Evolutionary conservation across 2,329 filamentous ascomycete species (phyloP), one percentile per base, ranked within the genome.

Genomic region (Sporothrix euskadiensis): DNA sequence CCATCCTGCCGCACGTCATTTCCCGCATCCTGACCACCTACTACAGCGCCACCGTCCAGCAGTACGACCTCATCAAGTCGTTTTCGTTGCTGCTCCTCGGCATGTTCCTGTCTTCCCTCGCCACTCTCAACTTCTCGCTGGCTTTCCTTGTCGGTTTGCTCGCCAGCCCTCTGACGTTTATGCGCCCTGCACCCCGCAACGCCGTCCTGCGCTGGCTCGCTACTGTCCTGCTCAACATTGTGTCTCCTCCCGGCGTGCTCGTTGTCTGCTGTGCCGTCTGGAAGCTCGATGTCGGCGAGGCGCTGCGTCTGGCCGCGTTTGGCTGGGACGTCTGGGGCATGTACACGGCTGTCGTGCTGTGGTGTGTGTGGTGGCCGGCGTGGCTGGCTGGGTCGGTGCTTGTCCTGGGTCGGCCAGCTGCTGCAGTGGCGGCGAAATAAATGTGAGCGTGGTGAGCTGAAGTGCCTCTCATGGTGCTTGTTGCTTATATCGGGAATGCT

Each of bases 311-410:
- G 80, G 92, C 93, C 0, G 93, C 92, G 5, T 94, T 96, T 80
- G 94, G 92, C 0, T 97, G 94, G 94, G 88, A 93, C 79, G 90
- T 97, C 14, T 94, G 91, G 89, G 93, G 94, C 1, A 89, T 96
- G 87, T 97, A 94, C 84, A 97, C 94, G 1, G 91, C 93, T 74
- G 89, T 97, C 22, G 89, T 97, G 12, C 87, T 97, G n/a, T 97
- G 94, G 93, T 92, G 94, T 80, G 90, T 97, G 59, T 98, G 94
- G 94, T 96, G 94, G 92, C 94, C 94, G 0, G 94, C 93, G 8
- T 98, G 94, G 94, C 81, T 96, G 52, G 87, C 90, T 7, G 92
- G 87, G 1, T 83, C 85, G 74, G 81, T 90, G 6, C 83, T 88
- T 32, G 84, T 90, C 61, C 81, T 89, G 72, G 86, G 86, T 5